Conservation (phyloP, 495 filamentous ascomycete genomes). For the Hypoxylon intermedium region DNA sequence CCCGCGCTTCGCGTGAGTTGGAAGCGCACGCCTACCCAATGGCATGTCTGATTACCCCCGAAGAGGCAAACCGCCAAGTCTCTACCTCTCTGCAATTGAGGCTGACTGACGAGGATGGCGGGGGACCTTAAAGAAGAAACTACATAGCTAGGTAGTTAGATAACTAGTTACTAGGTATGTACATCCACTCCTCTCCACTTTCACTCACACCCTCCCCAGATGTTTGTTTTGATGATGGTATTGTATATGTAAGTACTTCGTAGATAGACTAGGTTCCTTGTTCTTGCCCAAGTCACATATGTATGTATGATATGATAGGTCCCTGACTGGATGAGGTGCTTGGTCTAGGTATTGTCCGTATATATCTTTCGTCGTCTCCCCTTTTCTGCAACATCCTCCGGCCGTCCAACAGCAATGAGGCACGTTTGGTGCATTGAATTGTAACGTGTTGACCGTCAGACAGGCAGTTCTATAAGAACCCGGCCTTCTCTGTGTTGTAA, state of each 20-base stretch:
- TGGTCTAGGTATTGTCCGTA: conserved; percentile 15
- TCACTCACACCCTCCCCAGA: conserved; percentile 39
- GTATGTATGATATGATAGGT: conserved; percentile 23
- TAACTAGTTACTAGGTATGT: conserved; percentile 19
- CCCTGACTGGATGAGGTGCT: conserved; percentile 19
- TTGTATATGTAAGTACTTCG: conserved; percentile 24
- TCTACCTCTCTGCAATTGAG: conserved; percentile 33
- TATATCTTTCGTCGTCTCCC: conserved; percentile 33
- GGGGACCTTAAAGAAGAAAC: conserved; percentile 35
- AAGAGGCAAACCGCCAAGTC: conserved; percentile 30
- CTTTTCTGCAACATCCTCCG: conserved; percentile 1
- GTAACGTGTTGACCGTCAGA: conserved; percentile 3
- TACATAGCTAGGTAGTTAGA: too few species aligned
- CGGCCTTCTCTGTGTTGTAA: conserved; percentile 11
- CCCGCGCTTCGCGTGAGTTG: conserved; percentile 24
- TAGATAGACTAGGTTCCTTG: conserved; percentile 28
- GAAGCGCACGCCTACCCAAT: conserved; percentile 10
- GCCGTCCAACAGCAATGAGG: conserved; percentile 1
- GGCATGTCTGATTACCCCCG: conserved; percentile 6
- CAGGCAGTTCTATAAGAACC: conserved; percentile 12
- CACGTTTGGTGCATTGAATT: conserved; percentile 11
- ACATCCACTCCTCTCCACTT: conserved; percentile 33
- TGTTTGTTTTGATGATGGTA: conserved; percentile 6
- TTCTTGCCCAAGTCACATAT: conserved; percentile 13
- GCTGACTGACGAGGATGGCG: conserved; percentile 37